Evolutionary conservation across 352 stramenopile genomes (phyloP).

Genomic region (Phytophthora fragariae): DNA sequence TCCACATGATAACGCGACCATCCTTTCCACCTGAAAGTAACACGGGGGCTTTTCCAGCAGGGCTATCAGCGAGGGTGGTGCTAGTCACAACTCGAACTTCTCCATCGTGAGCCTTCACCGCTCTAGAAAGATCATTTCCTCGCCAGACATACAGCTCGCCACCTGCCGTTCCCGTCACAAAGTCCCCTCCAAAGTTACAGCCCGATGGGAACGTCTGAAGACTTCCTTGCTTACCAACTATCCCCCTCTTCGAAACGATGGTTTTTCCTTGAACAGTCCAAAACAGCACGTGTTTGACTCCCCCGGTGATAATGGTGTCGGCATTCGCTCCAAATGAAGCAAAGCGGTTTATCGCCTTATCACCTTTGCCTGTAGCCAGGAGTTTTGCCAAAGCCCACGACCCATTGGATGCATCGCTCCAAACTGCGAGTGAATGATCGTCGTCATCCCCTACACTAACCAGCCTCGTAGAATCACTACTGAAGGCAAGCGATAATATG

Average conservation of each 20-base stretch:
- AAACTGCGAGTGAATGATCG: slow-evolving; percentile 84
- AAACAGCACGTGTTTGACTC: slow-evolving; percentile 77
- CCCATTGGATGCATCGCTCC: slow-evolving; percentile 71
- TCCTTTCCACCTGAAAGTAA: slow-evolving; percentile 79
- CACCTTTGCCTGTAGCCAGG: slow-evolving; percentile 55
- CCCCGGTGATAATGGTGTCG: slow-evolving; percentile 60
- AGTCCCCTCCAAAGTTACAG: slow-evolving; percentile 53
- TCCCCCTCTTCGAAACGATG: slow-evolving; percentile 58
- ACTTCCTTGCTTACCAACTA: slow-evolving; percentile 67
- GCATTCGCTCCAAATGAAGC: slow-evolving; percentile 49
- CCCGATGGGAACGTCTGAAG: slow-evolving; percentile 61
- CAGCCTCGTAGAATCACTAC: slow-evolving; percentile 55
- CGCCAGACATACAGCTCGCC: slow-evolving; percentile 73
- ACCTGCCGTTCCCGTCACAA: slow-evolving; percentile 60
- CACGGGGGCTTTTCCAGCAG: slow-evolving; percentile 7
- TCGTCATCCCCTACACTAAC: slow-evolving; percentile 84
- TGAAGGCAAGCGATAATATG: slow-evolving; percentile 80
- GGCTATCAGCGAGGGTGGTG: slow-evolving; percentile 15
- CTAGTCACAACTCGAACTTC: slow-evolving; percentile 53
- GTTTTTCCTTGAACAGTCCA: slow-evolving; percentile 70
- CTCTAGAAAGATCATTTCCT: slow-evolving; percentile 52
- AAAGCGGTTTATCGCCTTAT: slow-evolving; percentile 68
- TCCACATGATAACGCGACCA: slow-evolving; percentile 76
- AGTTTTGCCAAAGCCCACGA: slow-evolving; percentile 67
- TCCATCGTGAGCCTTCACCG: slow-evolving; percentile 74